Evolutionary conservation across 768 basidiomycete species (phyloP), one percentile per base, ranked within the genome.

Genomic region (Auricularia cornea): DNA sequence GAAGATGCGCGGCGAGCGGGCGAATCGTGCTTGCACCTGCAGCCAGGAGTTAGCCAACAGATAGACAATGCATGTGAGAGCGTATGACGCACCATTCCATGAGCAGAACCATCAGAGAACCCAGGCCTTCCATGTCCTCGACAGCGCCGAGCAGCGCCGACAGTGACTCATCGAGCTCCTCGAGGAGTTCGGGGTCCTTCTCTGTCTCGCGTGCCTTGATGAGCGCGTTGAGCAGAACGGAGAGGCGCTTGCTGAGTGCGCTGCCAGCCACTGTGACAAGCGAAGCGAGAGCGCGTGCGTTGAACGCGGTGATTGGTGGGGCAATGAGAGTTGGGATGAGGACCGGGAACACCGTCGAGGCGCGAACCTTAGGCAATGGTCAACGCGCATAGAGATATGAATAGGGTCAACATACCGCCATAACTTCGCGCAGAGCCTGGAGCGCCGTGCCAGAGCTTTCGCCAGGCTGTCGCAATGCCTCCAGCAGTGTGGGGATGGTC

Each of bases 261-360:
- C 82, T 83, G 2, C 97, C 96, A 41, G 97, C 97, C 12, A 98
- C 97, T 0, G 91, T 90, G 16, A 98, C 94, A 41, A 99, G 81
- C 0, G 94, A 88, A 2, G 88, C 89, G 11, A 98, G 78, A 2
- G 96, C 97, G 4, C 88, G 86, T 20, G 91, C 92, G 70, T 98
- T 98, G 86, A 98, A 98, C 10, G 89, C 85, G 3, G 94, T 87
- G 84, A 98, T 96, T 0, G 95, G 97, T 6, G 83, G 83, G 3
- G 90, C 84, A 44, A 91, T 94, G 64, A 99, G 79, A 1, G 94
- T 96, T 0, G 95, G 97, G 63, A 99, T 92, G 62, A 98, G 79
- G 23, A 98, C 91, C 0, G 97, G 97, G 91, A 98, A 98, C 41
- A 98, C 94, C 11, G 91, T 94, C 44, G 88, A 82, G 16, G 96